Percentiles rank a stretch among this genome's conserved stretches.
These are phyloP conservation scores for Boletus mariae DNA, from an alignment of 1,284 basidiomycete species.

Conservation along the genomic window DNA sequence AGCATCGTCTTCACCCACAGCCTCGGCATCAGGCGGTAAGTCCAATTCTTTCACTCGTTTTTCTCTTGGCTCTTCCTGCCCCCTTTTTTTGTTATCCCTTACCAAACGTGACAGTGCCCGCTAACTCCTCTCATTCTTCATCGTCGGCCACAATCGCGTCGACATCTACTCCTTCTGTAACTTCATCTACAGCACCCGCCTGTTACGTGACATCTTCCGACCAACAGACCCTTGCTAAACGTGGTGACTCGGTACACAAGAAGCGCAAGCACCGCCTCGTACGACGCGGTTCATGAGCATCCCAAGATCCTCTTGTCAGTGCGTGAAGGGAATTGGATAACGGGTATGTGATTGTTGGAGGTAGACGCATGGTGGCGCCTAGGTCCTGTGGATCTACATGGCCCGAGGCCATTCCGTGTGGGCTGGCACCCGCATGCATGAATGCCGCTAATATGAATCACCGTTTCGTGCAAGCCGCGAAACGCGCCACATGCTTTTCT, in stretches of 20 bases:
- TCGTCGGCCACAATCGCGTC: neutral
- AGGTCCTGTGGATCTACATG: neutral
- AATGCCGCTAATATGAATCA: neutral
- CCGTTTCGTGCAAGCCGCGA: constrained; percentile 12
- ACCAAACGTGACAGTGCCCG: constrained; percentile 17
- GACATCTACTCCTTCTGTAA: constrained; percentile 5
- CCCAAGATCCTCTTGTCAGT: neutral
- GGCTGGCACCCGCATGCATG: constrained; percentile 8
- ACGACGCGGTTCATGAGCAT: constrained; percentile 14
- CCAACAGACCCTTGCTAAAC: constrained; percentile 17
- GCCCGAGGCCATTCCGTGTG: neutral
- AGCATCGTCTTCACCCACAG: constrained; percentile 12
- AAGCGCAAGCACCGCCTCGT: constrained; percentile 28
- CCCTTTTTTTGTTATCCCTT: constrained; percentile 17
- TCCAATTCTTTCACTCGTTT: constrained; percentile 2
- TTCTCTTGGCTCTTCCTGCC: neutral
- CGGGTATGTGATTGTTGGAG: neutral
- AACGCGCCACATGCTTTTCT: neutral
- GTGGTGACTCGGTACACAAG: constrained; percentile 12
- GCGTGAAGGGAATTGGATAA: neutral
- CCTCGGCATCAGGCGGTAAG: constrained; percentile 19
- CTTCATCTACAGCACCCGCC: constrained; percentile 6
- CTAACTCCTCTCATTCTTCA: constrained; percentile 22
- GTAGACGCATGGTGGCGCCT: neutral
- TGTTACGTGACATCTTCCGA: constrained; percentile 19